Conservation (phyloP, 176 grass and related monocot genomes). For the Aegilops sharonensis region DNA sequence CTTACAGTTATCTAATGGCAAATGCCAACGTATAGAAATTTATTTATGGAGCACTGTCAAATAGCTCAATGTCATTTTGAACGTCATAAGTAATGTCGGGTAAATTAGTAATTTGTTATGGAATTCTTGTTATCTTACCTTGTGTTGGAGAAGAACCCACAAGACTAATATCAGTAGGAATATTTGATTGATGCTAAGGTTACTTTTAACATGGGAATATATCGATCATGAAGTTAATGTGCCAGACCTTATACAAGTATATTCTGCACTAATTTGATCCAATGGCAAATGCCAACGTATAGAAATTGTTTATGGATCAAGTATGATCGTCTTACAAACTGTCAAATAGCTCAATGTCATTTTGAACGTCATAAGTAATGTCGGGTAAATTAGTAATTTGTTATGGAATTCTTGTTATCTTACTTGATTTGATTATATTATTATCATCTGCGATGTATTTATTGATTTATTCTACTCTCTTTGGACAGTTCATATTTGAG, state of each 20-base stretch:
- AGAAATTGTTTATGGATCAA: neutral
- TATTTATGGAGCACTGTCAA: neutral
- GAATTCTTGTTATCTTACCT: constrained; percentile 5
- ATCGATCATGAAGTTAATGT: neutral
- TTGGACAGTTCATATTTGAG: constrained; percentile 78
- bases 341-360: neutral
- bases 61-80: neutral
- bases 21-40: neutral
- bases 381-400: neutral
- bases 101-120: neutral
- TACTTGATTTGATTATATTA: neutral
- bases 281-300: neutral
- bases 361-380: neutral
- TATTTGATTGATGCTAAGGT: neutral
- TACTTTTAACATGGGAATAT: neutral
- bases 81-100: neutral
- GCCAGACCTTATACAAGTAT: neutral
- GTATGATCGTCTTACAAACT: neutral
- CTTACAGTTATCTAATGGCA: neutral
- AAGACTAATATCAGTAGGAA: neutral
- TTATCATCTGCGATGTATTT: neutral
- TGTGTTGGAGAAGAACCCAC: neutral
- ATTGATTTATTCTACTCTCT: constrained; percentile 4
- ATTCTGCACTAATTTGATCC: neutral
- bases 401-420: constrained; percentile 2